phyloP scores from a whole-genome alignment of 169 alveolate genomes.

The Plasmodium malariae region DNA sequence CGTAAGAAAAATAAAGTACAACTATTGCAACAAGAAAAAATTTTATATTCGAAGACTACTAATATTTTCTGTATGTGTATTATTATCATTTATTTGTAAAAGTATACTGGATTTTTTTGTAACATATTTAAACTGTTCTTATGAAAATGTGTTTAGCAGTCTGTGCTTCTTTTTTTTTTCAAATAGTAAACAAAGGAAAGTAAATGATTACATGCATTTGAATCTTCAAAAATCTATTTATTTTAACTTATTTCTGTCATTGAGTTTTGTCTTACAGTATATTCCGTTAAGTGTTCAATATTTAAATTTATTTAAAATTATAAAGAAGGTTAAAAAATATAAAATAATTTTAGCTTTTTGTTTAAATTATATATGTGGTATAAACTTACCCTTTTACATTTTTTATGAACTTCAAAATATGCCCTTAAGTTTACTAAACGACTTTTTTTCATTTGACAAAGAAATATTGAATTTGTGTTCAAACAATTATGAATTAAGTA shows the following conservation, averaged over 20 bases:
- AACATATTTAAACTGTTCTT: slow-evolving; percentile 25
- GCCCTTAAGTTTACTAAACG: slow-evolving; percentile 31
- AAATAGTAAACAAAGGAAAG: not conserved
- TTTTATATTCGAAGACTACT: slow-evolving; percentile 34
- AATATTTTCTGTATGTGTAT: slow-evolving; percentile 57
- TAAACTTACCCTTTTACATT: slow-evolving; percentile 58
- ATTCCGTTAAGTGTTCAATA: slow-evolving; percentile 63
- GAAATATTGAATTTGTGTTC: not conserved
- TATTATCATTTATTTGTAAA: slow-evolving; percentile 56
- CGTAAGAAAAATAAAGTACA: slow-evolving; percentile 49
- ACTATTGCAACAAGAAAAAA: slow-evolving; percentile 58
- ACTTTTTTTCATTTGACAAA: slow-evolving; percentile 36
- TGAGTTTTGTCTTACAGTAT: slow-evolving; percentile 62
- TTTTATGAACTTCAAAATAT: slow-evolving; percentile 33
- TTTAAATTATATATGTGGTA: slow-evolving; percentile 66
- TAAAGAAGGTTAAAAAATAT: slow-evolving; percentile 66
- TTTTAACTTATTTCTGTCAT: slow-evolving; percentile 63
- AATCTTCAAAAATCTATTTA: slow-evolving; percentile 60
- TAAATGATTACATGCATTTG: slow-evolving; percentile 44
- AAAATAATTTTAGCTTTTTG: slow-evolving; percentile 48
- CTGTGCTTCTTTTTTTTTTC: slow-evolving; percentile 57
- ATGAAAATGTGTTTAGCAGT: slow-evolving; percentile 44
- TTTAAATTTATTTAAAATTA: slow-evolving; percentile 65
- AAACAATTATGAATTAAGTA: slow-evolving; percentile 7
- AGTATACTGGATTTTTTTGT: slow-evolving; percentile 56